phyloP scores from a whole-genome alignment of 306 rosid species.

The Adenanthera pavonina region DNA sequence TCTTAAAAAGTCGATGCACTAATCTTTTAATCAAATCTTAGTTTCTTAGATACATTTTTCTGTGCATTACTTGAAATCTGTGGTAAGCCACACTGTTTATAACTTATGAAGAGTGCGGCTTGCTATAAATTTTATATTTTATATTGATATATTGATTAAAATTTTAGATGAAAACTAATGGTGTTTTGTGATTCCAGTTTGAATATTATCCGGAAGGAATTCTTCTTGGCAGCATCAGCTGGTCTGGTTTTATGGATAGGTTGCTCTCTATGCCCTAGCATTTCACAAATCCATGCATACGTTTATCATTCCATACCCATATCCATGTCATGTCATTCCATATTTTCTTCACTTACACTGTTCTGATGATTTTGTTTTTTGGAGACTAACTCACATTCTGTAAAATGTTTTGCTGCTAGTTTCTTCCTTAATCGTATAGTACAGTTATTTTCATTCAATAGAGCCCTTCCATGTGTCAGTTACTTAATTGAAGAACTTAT shows the following conservation, averaged over 20 bases:
- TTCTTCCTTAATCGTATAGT: background rate
- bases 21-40: background rate
- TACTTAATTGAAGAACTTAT: background rate
- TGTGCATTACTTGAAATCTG: too few species aligned
- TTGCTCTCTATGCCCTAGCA: conserved; percentile 33
- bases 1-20: background rate
- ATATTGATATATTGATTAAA: background rate
- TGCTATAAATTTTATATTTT: too few species aligned
- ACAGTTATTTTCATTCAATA: background rate
- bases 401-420: background rate
- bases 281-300: background rate
- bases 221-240: conserved; percentile 75
- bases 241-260: conserved; percentile 80
- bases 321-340: background rate
- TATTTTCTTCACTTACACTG: background rate
- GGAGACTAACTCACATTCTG: background rate
- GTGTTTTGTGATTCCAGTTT: conserved; percentile 52
- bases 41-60: background rate
- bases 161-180: conserved; percentile 35
- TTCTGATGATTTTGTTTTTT: background rate
- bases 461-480: background rate
- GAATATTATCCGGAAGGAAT: conserved; percentile 69
- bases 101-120: too few species aligned
- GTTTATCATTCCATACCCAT: background rate
- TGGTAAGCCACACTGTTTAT: too few species aligned